Evolutionary conservation across 2,329 filamentous ascomycete species (phyloP), one percentile per base, ranked within the genome.

Genomic region (Botrytis fabae): DNA sequence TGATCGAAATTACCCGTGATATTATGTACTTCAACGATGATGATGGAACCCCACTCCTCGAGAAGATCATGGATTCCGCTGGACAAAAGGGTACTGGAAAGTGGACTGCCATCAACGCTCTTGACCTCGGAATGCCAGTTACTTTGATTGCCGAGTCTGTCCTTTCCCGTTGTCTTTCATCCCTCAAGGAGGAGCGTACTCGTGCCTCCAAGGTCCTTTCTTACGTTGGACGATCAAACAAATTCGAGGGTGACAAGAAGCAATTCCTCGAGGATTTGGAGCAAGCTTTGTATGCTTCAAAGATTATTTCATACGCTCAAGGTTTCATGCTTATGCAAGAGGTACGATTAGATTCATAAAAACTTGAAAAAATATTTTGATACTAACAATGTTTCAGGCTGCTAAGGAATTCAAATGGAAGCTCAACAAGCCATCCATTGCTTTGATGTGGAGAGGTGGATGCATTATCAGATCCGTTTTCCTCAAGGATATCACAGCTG

Each of bases 261-360:
- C 89, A 94, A 84, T 97, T 98, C 90, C 91, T 99, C 79, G 93
- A 93, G 79, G 95, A 99, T 85, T 93, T 99, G 70, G 96, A 99
- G 89, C 96, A 99, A 88, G 96, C 95, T 79, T 91, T 99, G 75
- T 99, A 99, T 83, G 96, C 96, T 78, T 98, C 95, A 82, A 99
- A 99, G 93, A 99, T 99, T 83, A 98, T 99, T 85, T 99, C 96
- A 32, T 99, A 99, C 84, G 94, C 96, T 78, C 96, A 99, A 87
- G 96, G 96, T 83, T 99, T 99, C 90, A 98, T 98, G 95, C 90
- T 99, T 82, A 98, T 99, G 90, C 95, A 98, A 87, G 92, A 97
- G 86, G 94, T 95, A 85, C 38, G 61, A 22, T 48, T 38, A 48
- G 1, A 12, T 38, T 25, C n/a, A 61, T 38, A 9, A 38, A 38